Evolutionary conservation across 2,329 filamentous ascomycete species (phyloP), one percentile per base, ranked within the genome.

Genomic region (Stemphylium vesicarium): DNA sequence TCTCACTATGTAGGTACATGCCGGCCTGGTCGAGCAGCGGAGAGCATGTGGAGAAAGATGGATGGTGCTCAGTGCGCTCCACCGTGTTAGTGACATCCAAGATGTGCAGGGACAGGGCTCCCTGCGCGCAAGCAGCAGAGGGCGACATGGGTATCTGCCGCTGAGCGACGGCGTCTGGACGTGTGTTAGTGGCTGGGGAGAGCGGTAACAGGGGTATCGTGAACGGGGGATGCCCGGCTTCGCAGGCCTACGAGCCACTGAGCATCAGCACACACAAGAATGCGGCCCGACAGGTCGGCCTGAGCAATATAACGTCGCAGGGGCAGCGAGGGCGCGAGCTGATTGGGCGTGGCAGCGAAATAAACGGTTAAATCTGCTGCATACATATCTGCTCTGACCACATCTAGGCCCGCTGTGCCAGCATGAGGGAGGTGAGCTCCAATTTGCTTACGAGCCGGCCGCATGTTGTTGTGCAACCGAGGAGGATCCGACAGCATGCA

Each of bases 31-130:
- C 61, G 59, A 61, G 56, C 59, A 67, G 64, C 63, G 65, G 62
- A 69, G 66, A 68, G 69, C 64, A 66, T 73, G 71, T 75, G 72
- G 70, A 72, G 70, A 71, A 64, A 60, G 64, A 64, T 62, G 66
- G 65, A 68, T 65, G 68, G 69, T 70, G 70, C 66, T 63, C 67
- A 65, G 64, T 64, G 66, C 64, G 63, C 67, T 60, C 61, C 66
- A 64, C 64, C 60, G 60, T 56, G 57, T 58, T 62, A 66, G 64
- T 64, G 59, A 59, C 62, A 60, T 60, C 48, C 53, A 63, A 63
- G 52, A 57, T 31, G 53, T 47, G 55, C 70, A 70, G 59, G 71
- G 70, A 68, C 64, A 63, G 53, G 68, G 64, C 43, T 31, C 13
- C 51, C 57, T 69, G 68, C 64, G 63, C 40, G 59, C 59, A 64